Evolutionary conservation across 441 rosid species (phyloP).

Genomic region (Syzygium syzygioides): DNA sequence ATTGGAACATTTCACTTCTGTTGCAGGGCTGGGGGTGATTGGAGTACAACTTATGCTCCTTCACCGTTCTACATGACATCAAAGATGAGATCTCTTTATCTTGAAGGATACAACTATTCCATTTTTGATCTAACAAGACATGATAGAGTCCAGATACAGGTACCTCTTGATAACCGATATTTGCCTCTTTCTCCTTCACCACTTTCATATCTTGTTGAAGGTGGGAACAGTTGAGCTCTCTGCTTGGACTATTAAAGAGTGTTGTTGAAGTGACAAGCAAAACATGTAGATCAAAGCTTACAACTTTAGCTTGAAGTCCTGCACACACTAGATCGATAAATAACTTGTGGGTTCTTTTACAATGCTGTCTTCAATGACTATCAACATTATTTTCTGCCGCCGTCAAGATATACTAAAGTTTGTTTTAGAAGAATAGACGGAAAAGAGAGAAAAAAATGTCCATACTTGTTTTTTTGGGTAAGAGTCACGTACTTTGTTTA

Average conservation of each 20-base stretch:
- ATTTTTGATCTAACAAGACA: slow-evolving; percentile 50
- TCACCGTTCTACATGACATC: slow-evolving; percentile 76
- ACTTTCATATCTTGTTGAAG: slow-evolving; percentile 3
- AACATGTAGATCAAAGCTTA: not conserved
- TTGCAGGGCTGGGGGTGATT: slow-evolving; percentile 65
- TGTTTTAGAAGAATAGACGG: not conserved
- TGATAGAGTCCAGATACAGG: slow-evolving; percentile 69
- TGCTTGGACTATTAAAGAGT: not conserved
- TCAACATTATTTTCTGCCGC: not conserved
- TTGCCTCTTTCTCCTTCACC: slow-evolving; percentile 7
- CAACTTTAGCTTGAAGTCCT: not conserved
- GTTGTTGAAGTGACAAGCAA: not conserved
- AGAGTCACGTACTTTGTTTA: not conserved
- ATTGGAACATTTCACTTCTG: not conserved
- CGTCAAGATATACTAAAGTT: not conserved
- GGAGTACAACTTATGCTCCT: slow-evolving; percentile 83
- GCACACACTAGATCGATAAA: not conserved
- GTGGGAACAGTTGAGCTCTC: not conserved
- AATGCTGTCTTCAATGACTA: not conserved
- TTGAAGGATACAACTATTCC: slow-evolving; percentile 61
- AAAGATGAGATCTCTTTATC: slow-evolving; percentile 63
- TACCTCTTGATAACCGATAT: slow-evolving; percentile 4
- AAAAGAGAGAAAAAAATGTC: not conserved
- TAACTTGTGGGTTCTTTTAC: not conserved
- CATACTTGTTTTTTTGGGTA: not conserved